Percentiles rank a stretch among this genome's conserved stretches.
phyloP scores from a whole-genome alignment of 345 rosid genomes.

The Lenwebbia sp. region DNA sequence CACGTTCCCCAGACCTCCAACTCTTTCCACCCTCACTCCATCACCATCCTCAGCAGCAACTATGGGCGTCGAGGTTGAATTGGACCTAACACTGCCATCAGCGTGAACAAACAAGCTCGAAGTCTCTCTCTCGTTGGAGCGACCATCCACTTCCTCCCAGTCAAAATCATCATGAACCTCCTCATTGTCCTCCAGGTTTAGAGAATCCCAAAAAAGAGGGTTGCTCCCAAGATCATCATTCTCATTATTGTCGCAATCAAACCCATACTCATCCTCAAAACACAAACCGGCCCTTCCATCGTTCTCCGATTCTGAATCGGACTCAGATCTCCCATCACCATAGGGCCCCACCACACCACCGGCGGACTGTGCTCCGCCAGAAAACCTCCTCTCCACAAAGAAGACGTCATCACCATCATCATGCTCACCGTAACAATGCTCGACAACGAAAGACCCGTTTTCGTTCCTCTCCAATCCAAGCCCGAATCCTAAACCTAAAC shows the following conservation, averaged over 20 bases:
- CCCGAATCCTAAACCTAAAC: conserved; percentile 30
- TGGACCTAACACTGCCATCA: conserved; percentile 49
- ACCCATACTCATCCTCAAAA: conserved; percentile 42
- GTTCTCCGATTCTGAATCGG: conserved; percentile 29
- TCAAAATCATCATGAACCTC: conserved; percentile 65
- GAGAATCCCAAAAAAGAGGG: conserved; percentile 71
- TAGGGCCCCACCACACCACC: conserved; percentile 1
- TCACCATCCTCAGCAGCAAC: conserved; percentile 46
- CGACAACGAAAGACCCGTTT: conserved; percentile 7
- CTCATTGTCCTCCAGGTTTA: conserved; percentile 50
- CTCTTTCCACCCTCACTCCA: conserved; percentile 28
- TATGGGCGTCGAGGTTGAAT: conserved; percentile 41
- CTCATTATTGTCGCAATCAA: conserved; percentile 25
- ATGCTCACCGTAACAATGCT: conserved; percentile 3
- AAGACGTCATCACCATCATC: conserved; percentile 35
- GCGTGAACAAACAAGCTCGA: conserved; percentile 49
- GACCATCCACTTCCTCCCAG: conserved; percentile 89
- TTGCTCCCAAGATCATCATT: conserved; percentile 34
- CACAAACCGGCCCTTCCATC: conserved; percentile 29
- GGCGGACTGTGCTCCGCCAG: conserved; percentile 14
- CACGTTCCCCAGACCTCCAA: conserved; percentile 31
- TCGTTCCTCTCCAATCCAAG: conserved; percentile 10
- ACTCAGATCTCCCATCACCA: conserved; percentile 27
- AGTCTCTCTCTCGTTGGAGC: conserved; percentile 55
- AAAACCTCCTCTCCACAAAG: conserved; percentile 36